Base-by-base conservation (phyloP, 805 yeast species). In the Nakazawaea sp. region DNA sequence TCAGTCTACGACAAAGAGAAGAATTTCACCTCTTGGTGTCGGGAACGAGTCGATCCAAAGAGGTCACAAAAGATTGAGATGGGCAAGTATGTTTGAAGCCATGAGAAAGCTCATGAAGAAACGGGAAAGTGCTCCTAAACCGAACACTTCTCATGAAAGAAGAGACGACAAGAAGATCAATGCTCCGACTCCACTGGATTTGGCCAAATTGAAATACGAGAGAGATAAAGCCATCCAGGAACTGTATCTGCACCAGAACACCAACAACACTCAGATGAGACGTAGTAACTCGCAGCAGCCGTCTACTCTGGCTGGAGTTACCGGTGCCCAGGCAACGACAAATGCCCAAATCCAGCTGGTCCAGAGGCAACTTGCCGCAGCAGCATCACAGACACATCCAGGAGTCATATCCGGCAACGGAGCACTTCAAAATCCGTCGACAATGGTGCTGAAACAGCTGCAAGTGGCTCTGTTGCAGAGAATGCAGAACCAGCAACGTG, bases 1-100 rank as follows among this genome's bases (percentile, higher is more conserved):
- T 2, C 97, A 90, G 56, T 81, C 83, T 39, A 78, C 88, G 3
- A 85, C 95, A 5, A 86, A 87, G 54, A 70, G 96, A 47, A 74
- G 97, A 43, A 84, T 89, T 6, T 78, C 92, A 0, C 97, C 97
- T 0, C 62, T 90, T 24, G 96, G 97, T 35, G 94, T 92, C n/a
- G 90, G 95, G 0, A 73, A 76, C 17, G 97, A 90, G 50, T 83
- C 95, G 0, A 82, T 88, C 32, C 97, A 90, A 57, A 64, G 97
- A 45, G 98, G 98, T 15, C 96, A 92, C 51, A 68, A 84, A 42
- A 68, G 95, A 37, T 65, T 90, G 42, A 72, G 97, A 45, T 92
- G 97, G 97, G 96, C 96, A 0, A 83, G 95, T 38, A 83, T 92
- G 86, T 86, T 92, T 64, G 98, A 92, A 54, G 96, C 95, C 1